Evolutionary conservation across 495 filamentous ascomycete species (phyloP).

Genomic region (Aspergillus hancockii): DNA sequence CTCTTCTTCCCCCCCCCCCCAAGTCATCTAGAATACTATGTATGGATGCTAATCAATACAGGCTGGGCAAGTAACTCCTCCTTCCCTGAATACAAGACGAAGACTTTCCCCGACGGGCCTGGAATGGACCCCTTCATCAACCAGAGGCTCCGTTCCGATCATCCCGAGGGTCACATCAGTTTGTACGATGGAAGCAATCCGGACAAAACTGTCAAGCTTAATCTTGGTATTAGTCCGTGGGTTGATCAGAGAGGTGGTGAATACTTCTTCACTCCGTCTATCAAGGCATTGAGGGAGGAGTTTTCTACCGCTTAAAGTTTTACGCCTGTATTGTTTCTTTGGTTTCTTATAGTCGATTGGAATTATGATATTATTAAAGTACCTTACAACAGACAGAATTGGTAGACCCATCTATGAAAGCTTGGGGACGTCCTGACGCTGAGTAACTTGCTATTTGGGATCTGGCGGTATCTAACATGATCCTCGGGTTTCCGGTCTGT

Average conservation of each 20-base stretch:
- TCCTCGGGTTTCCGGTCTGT: too few relatives aligned
- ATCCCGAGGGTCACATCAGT: conserved; percentile 7
- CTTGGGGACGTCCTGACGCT: too few relatives aligned
- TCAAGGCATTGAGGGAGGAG: conserved; percentile 9
- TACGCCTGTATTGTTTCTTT: too few relatives aligned
- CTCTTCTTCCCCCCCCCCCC: too few relatives aligned
- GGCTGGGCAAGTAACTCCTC: conserved; percentile 8
- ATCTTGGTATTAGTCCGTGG: conserved; percentile 12
- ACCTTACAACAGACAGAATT: too few relatives aligned
- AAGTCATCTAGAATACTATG: not conserved
- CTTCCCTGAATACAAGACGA: conserved; percentile 13
- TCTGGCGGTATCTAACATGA: too few relatives aligned
- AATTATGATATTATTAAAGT: too few relatives aligned
- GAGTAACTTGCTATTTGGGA: too few relatives aligned
- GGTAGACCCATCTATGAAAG: too few relatives aligned
- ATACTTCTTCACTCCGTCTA: conserved; percentile 31
- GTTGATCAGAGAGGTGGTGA: conserved; percentile 31
- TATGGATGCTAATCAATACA: conserved; percentile 8
- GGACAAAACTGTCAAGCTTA: conserved; percentile 7
- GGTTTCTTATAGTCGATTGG: too few relatives aligned
- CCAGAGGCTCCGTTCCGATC: conserved; percentile 2
- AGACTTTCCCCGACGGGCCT: conserved; percentile 8
- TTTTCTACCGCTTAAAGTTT: not conserved
- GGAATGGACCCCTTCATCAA: conserved; percentile 5
- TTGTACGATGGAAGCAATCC: conserved; percentile 4